Conservation (phyloP, 306 rosid species). For the Sindora glabra region DNA sequence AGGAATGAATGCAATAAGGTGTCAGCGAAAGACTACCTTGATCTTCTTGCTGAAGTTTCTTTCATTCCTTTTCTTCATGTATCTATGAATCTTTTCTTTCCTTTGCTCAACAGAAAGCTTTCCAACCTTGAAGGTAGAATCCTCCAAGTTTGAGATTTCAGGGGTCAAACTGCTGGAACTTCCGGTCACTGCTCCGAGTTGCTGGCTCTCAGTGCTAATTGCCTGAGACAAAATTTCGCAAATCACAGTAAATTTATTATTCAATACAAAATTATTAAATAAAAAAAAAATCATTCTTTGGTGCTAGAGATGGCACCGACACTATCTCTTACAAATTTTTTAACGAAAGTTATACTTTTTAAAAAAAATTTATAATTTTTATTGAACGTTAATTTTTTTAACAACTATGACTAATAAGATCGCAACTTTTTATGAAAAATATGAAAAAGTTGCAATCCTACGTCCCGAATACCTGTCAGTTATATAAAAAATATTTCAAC, state of each 20-base stretch:
- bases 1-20: neutral
- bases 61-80: slow-evolving; percentile 90
- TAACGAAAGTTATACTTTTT: too few species aligned
- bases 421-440: too few species aligned
- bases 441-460: too few species aligned
- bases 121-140: slow-evolving; percentile 71
- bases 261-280: too few species aligned
- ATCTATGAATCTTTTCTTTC: slow-evolving; percentile 91
- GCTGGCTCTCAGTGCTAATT: slow-evolving; percentile 56
- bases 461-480: too few species aligned
- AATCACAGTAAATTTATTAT: slow-evolving; percentile 1
- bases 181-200: slow-evolving; percentile 53
- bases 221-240: slow-evolving; percentile 30
- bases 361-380: too few species aligned
- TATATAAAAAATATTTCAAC: too few species aligned
- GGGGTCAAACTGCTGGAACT: slow-evolving; percentile 51
- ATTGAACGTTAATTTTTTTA: too few species aligned
- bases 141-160: slow-evolving; percentile 78
- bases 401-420: too few species aligned
- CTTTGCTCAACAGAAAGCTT: slow-evolving; percentile 89
- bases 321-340: too few species aligned
- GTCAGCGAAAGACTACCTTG: slow-evolving; percentile 41
- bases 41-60: slow-evolving; percentile 98
- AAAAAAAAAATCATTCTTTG: too few species aligned
- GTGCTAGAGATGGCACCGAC: too few species aligned